Evolutionary conservation across 2,329 filamentous ascomycete species (phyloP).

Genomic region (Verticillium albo-atrum): DNA sequence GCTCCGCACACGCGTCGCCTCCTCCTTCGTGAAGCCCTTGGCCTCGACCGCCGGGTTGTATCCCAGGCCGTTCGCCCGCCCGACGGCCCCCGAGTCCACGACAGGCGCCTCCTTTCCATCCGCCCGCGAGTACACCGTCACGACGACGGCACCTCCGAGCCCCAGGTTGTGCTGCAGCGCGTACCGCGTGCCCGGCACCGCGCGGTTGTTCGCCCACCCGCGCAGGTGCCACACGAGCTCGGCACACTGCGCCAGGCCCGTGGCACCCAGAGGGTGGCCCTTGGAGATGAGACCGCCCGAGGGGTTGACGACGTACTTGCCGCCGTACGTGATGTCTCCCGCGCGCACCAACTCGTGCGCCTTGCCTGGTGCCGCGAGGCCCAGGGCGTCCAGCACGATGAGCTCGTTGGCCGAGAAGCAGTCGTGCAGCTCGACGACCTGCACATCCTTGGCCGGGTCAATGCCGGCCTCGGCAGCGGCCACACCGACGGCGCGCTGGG

Average conservation of each 20-base stretch:
- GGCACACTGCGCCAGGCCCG: slow-evolving; percentile 91
- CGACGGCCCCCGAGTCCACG: slow-evolving; percentile 61
- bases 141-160: slow-evolving; percentile 83
- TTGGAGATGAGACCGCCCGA: slow-evolving; percentile 94
- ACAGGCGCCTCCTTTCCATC: slow-evolving; percentile 64
- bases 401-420: slow-evolving; percentile 97
- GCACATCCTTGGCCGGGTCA: slow-evolving; percentile 53
- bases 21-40: slow-evolving; percentile 77
- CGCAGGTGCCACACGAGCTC: slow-evolving; percentile 94
- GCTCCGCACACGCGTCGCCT: slow-evolving; percentile 69
- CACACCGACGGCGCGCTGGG: slow-evolving; percentile 59
- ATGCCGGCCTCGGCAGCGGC: slow-evolving; percentile 74
- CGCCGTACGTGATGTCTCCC: slow-evolving; percentile 90
- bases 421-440: slow-evolving; percentile 90
- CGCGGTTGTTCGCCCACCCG: slow-evolving; percentile 91
- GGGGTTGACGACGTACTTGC: slow-evolving; percentile 81
- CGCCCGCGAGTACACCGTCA: slow-evolving; percentile 81
- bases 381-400: slow-evolving; percentile 82
- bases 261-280: slow-evolving; percentile 90
- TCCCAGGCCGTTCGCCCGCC: slow-evolving; percentile 63
- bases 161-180: slow-evolving; percentile 92
- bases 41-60: slow-evolving; percentile 92
- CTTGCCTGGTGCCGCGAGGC: slow-evolving; percentile 72
- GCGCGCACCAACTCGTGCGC: slow-evolving; percentile 85
- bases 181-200: slow-evolving; percentile 61